phyloP scores from a whole-genome alignment of 108 stramenopile genomes.

The Nannochloropsis salina region DNA sequence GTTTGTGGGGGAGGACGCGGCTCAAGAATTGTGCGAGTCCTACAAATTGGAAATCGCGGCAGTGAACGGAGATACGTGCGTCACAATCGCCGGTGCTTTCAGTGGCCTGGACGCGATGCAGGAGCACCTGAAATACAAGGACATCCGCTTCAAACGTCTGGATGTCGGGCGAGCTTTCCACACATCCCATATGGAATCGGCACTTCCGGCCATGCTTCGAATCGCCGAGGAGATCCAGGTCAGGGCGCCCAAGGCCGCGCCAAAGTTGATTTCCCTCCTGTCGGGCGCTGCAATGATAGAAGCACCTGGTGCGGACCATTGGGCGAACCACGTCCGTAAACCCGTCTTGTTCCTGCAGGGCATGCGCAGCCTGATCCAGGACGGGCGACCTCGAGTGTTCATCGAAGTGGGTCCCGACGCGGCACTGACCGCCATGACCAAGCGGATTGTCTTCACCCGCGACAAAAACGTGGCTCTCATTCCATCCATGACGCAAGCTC shows the following conservation, averaged over 20 bases:
- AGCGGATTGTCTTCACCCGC: neutral
- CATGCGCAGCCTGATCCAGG: neutral
- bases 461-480: neutral
- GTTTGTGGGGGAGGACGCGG: neutral
- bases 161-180: conserved; percentile 4
- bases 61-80: neutral
- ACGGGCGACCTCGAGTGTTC: conserved; percentile 8
- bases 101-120: neutral
- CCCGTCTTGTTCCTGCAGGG: neutral
- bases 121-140: neutral
- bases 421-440: neutral
- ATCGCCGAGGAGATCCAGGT: neutral
- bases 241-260: neutral
- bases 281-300: neutral
- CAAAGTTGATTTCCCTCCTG: neutral
- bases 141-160: conserved; percentile 6
- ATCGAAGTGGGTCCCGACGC: neutral
- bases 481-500: neutral
- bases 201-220: neutral
- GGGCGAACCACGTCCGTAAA: conserved; percentile 12
- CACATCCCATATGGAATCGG: conserved; percentile 12
- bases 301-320: neutral
- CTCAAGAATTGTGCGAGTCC: neutral
- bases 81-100: neutral
- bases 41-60: neutral